These are phyloP conservation scores for Lepidium aucheri DNA, from an alignment of 345 rosid species.

Conservation along the genomic window DNA sequence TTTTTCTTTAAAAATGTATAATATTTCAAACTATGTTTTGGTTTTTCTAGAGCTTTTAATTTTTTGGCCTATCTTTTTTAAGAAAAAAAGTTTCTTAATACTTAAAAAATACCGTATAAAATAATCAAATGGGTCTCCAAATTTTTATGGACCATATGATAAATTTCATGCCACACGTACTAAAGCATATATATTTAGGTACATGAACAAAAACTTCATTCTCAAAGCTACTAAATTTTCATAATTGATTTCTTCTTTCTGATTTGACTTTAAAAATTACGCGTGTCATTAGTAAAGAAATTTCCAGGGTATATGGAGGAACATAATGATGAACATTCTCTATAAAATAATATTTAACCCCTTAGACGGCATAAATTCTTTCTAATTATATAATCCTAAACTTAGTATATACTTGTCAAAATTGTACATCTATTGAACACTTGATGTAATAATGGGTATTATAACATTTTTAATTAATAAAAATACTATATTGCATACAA, in stretches of 20 bases:
- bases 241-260: background rate
- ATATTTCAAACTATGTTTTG: too few relatives aligned
- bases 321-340: conserved; percentile 5
- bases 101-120: too few relatives aligned
- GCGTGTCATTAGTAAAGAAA: conserved; percentile 3
- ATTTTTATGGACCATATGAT: too few relatives aligned
- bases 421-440: background rate
- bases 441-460: background rate
- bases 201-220: background rate
- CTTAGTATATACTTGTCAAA: background rate
- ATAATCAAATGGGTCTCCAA: too few relatives aligned
- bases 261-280: background rate
- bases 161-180: too few relatives aligned
- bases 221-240: conserved; percentile 17
- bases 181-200: too few relatives aligned
- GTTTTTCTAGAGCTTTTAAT: too few relatives aligned
- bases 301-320: conserved; percentile 21
- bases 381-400: conserved; percentile 4
- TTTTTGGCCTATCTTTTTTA: too few relatives aligned
- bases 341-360: background rate
- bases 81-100: too few relatives aligned
- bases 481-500: background rate
- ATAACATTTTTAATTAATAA: background rate
- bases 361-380: conserved; percentile 10
- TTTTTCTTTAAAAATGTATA: too few relatives aligned